Conservation (phyloP, 495 filamentous ascomycete genomes). For the Aspergillus bertholletiae region DNA sequence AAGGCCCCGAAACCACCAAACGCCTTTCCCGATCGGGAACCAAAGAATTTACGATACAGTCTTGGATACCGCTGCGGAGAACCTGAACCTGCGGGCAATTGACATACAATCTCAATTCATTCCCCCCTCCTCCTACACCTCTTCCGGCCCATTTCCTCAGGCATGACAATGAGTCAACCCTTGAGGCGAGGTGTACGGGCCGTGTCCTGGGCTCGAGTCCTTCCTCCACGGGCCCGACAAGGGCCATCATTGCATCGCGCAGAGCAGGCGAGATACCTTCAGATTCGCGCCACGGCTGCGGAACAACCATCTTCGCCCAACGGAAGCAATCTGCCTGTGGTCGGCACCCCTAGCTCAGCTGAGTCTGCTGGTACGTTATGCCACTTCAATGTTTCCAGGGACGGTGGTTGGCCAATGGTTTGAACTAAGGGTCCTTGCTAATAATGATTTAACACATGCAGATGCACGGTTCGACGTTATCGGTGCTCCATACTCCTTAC, state of each 20-base stretch:
- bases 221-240: conserved; percentile 28
- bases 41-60: neutral
- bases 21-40: conserved; percentile 20
- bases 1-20: neutral
- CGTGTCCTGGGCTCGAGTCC: conserved; percentile 36
- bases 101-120: neutral
- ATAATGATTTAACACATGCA: conserved; percentile 30
- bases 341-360: conserved; percentile 35
- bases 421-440: conserved; percentile 1
- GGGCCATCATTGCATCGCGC: conserved; percentile 17
- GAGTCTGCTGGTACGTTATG: conserved; percentile 36
- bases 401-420: neutral
- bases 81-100: neutral
- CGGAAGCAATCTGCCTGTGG: conserved; percentile 38
- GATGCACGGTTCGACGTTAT: conserved; percentile 94
- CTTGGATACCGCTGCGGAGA: conserved; percentile 11
- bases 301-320: conserved; percentile 33
- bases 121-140: conserved; percentile 2
- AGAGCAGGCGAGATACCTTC: conserved; percentile 37
- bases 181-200: conserved; percentile 36
- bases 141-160: neutral
- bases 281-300: conserved; percentile 43
- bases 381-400: neutral
- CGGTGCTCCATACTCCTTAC: conserved; percentile 82
- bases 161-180: conserved; percentile 32